Conservation (phyloP, 495 filamentous ascomycete species). For the Parmelia sp. region DNA sequence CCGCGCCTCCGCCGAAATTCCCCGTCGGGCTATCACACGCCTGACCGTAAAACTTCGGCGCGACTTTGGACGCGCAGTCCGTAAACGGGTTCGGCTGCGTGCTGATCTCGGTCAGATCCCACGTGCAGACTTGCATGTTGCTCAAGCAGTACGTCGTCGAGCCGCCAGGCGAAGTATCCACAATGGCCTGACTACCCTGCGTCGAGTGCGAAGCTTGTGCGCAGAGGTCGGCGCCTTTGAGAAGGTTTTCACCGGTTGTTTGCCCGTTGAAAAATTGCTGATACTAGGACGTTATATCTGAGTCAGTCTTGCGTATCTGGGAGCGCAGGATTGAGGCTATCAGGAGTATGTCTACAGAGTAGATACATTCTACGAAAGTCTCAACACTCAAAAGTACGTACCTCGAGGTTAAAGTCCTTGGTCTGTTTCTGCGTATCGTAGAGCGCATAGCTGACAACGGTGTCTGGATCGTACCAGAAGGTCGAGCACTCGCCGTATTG, state of each 20-base stretch:
- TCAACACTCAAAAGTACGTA: no score
- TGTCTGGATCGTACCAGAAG: slow-evolving; percentile 14
- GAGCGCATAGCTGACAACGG: slow-evolving; percentile 14
- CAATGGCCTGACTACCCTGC: slow-evolving; percentile 14
- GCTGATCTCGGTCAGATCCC: slow-evolving; percentile 18
- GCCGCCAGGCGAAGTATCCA: neutral
- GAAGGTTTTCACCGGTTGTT: slow-evolving; percentile 7
- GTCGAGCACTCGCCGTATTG: slow-evolving; percentile 16
- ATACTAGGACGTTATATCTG: no score
- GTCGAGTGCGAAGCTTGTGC: slow-evolving; percentile 17
- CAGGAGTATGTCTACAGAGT: no score
- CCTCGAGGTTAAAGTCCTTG: slow-evolving; percentile 13
- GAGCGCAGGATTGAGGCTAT: no score
- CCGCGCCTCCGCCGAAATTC: neutral
- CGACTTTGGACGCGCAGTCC: slow-evolving; percentile 11
- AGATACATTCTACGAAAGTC: no score
- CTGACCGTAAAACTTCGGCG: slow-evolving; percentile 6
- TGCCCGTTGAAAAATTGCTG: slow-evolving; percentile 13
- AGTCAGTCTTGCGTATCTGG: no score
- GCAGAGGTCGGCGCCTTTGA: slow-evolving; percentile 15
- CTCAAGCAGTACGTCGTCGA: slow-evolving; percentile 13
- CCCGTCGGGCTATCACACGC: neutral
- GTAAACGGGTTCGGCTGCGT: slow-evolving; percentile 13
- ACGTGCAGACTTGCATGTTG: slow-evolving; percentile 16
- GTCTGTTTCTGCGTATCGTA: slow-evolving; percentile 13